These are phyloP conservation scores for Apiotrichum siamense DNA, from an alignment of 1,284 basidiomycete species.

Conservation along the genomic window DNA sequence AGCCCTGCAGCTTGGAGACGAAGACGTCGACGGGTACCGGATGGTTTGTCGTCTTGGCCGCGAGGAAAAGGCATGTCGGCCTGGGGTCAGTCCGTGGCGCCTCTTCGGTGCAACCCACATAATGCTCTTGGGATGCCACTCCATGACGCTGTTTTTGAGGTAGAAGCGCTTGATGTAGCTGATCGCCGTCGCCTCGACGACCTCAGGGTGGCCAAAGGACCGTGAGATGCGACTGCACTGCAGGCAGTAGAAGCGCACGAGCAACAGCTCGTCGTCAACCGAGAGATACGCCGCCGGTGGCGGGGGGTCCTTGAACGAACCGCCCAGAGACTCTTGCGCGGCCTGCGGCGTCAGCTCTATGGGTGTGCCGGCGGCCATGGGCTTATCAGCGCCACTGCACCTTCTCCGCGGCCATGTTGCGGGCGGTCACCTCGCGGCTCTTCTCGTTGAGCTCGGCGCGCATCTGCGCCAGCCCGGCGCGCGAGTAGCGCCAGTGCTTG, in stretches of 20 bases:
- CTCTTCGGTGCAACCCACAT: slow-evolving; percentile 58
- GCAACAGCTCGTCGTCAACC: slow-evolving; percentile 75
- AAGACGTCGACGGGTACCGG: slow-evolving; percentile 81
- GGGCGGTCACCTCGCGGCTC: slow-evolving; percentile 66
- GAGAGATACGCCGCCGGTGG: slow-evolving; percentile 57
- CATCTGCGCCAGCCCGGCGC: slow-evolving; percentile 56
- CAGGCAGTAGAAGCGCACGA: slow-evolving; percentile 82
- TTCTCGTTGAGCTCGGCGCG: slow-evolving; percentile 63
- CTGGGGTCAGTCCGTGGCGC: slow-evolving; percentile 48
- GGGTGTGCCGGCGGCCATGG: too few species aligned
- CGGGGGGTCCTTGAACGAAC: slow-evolving; percentile 12
- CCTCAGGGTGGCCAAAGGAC: slow-evolving; percentile 74
- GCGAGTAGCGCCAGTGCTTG: slow-evolving; percentile 79
- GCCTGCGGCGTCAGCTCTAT: slow-evolving; percentile 4
- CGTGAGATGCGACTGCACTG: slow-evolving; percentile 81
- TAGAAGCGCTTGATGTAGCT: slow-evolving; percentile 95
- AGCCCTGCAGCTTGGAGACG: slow-evolving; percentile 70
- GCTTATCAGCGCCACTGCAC: slow-evolving; percentile 50
- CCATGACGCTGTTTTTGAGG: slow-evolving; percentile 95
- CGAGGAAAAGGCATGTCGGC: slow-evolving; percentile 90
- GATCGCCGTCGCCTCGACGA: slow-evolving; percentile 86
- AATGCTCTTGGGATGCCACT: slow-evolving; percentile 97
- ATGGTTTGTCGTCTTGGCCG: slow-evolving; percentile 93
- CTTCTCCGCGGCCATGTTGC: slow-evolving; percentile 71
- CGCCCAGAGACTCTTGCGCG: slow-evolving; percentile 8